A percentile compares a stretch with the other conserved stretches of the same genome.
Conservation (phyloP, 345 rosid genomes). For the Cardiospermum halicacabum region DNA sequence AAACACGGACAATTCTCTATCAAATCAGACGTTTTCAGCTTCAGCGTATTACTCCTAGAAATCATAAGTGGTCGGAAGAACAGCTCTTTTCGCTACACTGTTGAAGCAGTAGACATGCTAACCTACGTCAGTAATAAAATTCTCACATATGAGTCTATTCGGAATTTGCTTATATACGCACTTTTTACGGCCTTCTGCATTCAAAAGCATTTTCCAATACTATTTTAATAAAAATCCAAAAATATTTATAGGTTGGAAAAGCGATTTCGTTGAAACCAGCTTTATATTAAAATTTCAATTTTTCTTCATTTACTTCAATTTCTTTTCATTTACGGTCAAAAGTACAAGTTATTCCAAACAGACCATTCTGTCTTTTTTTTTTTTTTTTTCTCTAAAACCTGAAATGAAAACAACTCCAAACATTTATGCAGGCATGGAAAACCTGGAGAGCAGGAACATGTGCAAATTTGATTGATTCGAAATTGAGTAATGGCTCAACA, state of each 20-base stretch:
- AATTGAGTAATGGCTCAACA: slow-evolving; percentile 22
- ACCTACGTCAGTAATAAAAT: slow-evolving; percentile 7
- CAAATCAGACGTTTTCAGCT: slow-evolving; percentile 39
- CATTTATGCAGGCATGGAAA: slow-evolving; percentile 47
- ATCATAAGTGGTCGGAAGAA: slow-evolving; percentile 34
- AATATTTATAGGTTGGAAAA: too few relatives aligned
- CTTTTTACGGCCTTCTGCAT: too few relatives aligned
- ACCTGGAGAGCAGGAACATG: slow-evolving; percentile 40
- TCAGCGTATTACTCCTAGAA: slow-evolving; percentile 36
- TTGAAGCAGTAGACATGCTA: slow-evolving; percentile 18
- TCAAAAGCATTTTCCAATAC: too few relatives aligned
- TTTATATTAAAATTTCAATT: too few relatives aligned
- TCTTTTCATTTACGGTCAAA: too few relatives aligned
- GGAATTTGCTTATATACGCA: too few relatives aligned
- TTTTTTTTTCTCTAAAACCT: background rate
- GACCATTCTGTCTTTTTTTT: too few relatives aligned
- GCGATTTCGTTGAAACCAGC: too few relatives aligned
- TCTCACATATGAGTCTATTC: background rate
- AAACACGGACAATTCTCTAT: slow-evolving; percentile 35
- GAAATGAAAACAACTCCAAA: background rate
- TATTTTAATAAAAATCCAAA: too few relatives aligned
- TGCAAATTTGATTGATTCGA: slow-evolving; percentile 32
- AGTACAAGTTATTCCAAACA: too few relatives aligned
- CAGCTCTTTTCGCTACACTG: slow-evolving; percentile 1
- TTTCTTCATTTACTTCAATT: too few relatives aligned